Conservation (phyloP, 208 protist genomes). For the Entamoeba histolytica region DNA sequence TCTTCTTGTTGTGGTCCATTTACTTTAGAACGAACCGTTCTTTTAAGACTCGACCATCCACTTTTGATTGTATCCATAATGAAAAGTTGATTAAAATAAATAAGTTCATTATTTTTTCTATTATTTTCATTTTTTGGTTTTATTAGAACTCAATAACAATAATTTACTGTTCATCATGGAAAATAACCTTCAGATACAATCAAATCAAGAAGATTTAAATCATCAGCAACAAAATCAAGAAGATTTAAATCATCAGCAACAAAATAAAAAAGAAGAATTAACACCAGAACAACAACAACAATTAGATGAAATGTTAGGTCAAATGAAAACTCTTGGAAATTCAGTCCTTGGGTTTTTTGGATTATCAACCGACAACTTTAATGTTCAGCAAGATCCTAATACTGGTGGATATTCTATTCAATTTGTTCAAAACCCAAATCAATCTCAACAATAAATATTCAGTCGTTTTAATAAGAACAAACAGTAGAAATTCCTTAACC, state of each 20-base stretch:
- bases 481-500: too few relatives aligned
- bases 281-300: background rate
- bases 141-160: too few relatives aligned
- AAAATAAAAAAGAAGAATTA: background rate
- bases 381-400: conserved; percentile 5
- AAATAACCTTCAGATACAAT: too few relatives aligned
- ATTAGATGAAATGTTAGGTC: background rate
- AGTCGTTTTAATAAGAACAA: too few relatives aligned
- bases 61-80: background rate
- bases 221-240: too few relatives aligned
- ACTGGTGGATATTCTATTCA: conserved; percentile 7
- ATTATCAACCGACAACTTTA: conserved; percentile 11
- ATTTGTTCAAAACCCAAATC: background rate
- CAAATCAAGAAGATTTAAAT: too few relatives aligned
- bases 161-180: too few relatives aligned
- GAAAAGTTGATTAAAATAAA: background rate
- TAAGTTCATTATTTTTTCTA: too few relatives aligned
- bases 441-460: background rate
- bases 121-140: too few relatives aligned
- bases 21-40: background rate
- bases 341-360: conserved; percentile 5
- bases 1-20: background rate
- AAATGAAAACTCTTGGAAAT: conserved; percentile 8
- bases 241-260: too few relatives aligned
- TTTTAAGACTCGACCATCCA: background rate